Conservation (phyloP, 2,329 filamentous ascomycete species). For the Aspergillus pseudoviridinutans region DNA sequence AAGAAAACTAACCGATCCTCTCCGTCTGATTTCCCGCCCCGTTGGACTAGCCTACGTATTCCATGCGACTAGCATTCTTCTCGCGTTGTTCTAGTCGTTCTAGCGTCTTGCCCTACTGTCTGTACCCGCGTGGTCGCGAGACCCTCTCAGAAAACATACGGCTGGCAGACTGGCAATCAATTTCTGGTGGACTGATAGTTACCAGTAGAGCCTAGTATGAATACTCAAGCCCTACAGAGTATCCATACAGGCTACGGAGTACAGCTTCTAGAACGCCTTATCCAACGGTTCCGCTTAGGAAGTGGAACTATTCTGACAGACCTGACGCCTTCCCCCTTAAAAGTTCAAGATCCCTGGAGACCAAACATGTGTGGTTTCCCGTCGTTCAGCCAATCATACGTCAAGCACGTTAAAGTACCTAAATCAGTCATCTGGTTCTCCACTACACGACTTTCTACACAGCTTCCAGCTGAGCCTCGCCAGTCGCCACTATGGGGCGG, state of each 20-base stretch:
- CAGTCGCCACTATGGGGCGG: constrained; percentile 5
- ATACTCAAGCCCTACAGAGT: not conserved
- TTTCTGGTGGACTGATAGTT: not conserved
- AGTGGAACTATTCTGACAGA: not conserved
- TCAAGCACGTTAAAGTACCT: not conserved
- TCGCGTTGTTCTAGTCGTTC: constrained; percentile 18
- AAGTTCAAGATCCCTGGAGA: not conserved
- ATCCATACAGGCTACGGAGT: not conserved
- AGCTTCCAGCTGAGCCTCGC: not conserved
- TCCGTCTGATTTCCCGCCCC: constrained; percentile 10
- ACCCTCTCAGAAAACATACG: not conserved
- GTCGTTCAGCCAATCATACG: not conserved
- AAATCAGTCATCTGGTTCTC: not conserved
- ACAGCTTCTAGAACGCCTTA: not conserved
- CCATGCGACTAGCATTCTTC: constrained; percentile 17
- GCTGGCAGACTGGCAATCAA: not conserved
- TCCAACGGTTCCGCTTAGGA: not conserved
- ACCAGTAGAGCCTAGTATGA: not conserved
- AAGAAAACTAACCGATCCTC: constrained; percentile 16
- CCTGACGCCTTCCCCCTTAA: not conserved
- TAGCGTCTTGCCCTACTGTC: constrained; percentile 15
- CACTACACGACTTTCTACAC: not conserved
- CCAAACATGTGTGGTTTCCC: not conserved
- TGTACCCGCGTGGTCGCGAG: constrained; percentile 4
- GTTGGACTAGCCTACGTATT: constrained; percentile 13